Conservation (phyloP, 129 eudicot genomes). For the Tagetes erecta region DNA sequence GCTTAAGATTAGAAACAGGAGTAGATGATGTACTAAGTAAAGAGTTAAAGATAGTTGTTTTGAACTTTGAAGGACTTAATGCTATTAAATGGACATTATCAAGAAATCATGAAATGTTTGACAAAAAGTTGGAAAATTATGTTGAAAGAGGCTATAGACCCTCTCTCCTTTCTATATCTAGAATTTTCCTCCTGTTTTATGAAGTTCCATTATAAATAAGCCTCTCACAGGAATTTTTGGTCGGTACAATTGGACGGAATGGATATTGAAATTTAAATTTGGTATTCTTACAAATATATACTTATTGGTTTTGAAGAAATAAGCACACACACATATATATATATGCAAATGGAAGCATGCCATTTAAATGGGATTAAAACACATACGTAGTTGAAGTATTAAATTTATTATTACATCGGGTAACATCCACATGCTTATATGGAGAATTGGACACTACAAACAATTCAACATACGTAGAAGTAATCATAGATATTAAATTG, state of each 20-base stretch:
- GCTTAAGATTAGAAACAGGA: neutral
- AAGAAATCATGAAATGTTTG: neutral
- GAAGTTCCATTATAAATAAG: neutral
- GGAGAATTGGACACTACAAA: neutral
- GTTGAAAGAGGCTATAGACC: neutral
- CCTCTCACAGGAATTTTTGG: neutral
- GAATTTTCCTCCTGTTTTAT: neutral
- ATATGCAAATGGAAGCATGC: neutral
- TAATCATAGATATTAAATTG: neutral
- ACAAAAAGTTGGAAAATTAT: neutral
- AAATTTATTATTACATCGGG: neutral
- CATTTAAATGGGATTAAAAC: neutral
- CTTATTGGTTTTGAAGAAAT: constrained; percentile 1
- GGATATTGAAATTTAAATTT: neutral
- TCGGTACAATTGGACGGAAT: neutral
- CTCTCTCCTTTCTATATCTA: neutral
- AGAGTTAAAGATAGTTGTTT: neutral
- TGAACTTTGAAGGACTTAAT: neutral
- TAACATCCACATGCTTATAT: neutral
- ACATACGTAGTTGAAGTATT: neutral
- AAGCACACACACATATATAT: neutral
- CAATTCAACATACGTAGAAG: neutral
- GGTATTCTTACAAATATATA: neutral
- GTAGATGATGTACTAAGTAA: neutral
- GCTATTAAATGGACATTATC: neutral